Percentiles rank a stretch among this genome's conserved stretches.
Evolutionary conservation across 2,329 filamentous ascomycete genomes (phyloP).

Genomic region (Penicillium sp.): DNA sequence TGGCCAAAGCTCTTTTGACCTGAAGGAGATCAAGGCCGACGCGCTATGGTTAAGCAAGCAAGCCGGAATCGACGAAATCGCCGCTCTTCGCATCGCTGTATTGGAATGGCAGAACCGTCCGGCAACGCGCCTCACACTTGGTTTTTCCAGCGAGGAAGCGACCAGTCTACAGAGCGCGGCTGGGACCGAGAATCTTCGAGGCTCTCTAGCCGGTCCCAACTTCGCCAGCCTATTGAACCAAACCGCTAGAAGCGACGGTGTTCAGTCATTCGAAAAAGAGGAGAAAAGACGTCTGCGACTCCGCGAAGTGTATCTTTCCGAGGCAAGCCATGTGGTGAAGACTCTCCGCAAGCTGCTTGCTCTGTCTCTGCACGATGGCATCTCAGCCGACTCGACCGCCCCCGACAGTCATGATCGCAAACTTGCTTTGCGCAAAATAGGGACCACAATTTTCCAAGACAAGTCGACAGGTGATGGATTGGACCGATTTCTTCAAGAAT

Average conservation of each 20-base stretch:
- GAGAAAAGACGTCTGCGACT: conserved; percentile 66
- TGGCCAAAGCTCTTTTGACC: conserved; percentile 65
- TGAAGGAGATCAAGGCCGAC: conserved; percentile 80
- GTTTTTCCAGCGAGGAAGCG: conserved; percentile 74
- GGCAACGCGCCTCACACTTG: conserved; percentile 67
- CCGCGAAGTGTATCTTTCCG: conserved; percentile 68
- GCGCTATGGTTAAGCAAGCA: conserved; percentile 80
- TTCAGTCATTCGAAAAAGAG: conserved; percentile 58
- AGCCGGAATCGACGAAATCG: conserved; percentile 74
- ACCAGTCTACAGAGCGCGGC: conserved; percentile 73
- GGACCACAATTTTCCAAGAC: conserved; percentile 31
- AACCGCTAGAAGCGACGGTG: conserved; percentile 29
- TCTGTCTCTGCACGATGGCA: conserved; percentile 30
- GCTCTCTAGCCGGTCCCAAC: conserved; percentile 51
- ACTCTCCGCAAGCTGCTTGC: conserved; percentile 54
- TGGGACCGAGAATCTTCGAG: conserved; percentile 62
- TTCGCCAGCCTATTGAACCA: conserved; percentile 38
- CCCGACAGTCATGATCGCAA: conserved; percentile 13
- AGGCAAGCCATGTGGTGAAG: conserved; percentile 68
- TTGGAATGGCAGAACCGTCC: conserved; percentile 81
- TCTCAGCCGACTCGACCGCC: conserved; percentile 16
- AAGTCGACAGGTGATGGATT: conserved; percentile 28
- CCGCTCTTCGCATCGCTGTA: conserved; percentile 75
- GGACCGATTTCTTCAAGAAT: conserved; percentile 33
- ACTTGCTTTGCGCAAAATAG: conserved; percentile 30